Conservation (phyloP, 345 rosid species). For the Eucalyptus leucophloia region DNA sequence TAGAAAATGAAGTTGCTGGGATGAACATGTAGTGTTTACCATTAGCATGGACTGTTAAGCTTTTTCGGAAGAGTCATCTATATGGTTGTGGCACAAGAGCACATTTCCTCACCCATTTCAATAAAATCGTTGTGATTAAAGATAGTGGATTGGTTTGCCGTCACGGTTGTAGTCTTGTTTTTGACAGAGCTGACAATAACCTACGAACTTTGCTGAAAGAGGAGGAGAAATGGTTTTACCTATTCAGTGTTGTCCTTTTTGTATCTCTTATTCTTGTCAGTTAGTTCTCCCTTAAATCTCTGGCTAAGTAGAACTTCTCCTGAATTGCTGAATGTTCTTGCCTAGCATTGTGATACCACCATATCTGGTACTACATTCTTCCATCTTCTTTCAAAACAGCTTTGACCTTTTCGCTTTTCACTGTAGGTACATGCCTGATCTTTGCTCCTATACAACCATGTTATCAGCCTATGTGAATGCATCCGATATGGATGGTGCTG, state of each 20-base stretch:
- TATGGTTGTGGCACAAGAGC: background rate
- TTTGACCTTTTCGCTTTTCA: background rate
- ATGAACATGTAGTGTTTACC: background rate
- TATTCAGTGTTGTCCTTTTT: background rate
- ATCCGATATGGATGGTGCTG: slow-evolving; percentile 90
- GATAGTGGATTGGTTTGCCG: background rate
- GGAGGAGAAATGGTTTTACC: background rate
- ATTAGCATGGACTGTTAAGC: background rate
- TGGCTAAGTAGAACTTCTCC: background rate
- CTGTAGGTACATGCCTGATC: slow-evolving; percentile 69
- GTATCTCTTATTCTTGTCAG: background rate
- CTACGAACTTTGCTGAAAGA: background rate
- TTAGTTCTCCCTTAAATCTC: background rate
- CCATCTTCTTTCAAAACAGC: background rate
- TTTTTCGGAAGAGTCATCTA: background rate
- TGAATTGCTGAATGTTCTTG: background rate
- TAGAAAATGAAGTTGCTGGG: background rate
- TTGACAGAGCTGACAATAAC: background rate
- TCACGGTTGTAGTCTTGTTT: background rate
- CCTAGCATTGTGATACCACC: background rate
- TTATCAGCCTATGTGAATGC: slow-evolving; percentile 87
- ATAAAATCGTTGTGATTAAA: background rate
- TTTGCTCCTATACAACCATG: slow-evolving; percentile 91
- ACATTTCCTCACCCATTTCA: background rate
- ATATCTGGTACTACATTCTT: background rate